Evolutionary conservation across 2,329 filamentous ascomycete species (phyloP), one percentile per base, ranked within the genome.

Genomic region (Coniella vitis): DNA sequence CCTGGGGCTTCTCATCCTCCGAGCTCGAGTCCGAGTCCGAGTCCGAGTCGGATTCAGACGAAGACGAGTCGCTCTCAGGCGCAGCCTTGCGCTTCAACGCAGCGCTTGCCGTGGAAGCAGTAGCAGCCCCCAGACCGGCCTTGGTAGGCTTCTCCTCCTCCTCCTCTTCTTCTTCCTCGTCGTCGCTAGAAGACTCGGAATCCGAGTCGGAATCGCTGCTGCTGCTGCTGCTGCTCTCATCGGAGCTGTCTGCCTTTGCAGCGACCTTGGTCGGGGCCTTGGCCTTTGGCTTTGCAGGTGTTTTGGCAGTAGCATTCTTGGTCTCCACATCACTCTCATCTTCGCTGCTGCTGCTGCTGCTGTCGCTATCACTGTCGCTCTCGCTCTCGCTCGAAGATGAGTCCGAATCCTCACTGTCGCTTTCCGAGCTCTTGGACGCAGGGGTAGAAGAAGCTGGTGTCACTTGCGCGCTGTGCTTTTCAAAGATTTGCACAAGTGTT

Each of bases 31-130:
- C 61, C 31, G 61, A 61, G 25, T 49, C 44, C 16, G 61, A 63
- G 4, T 55, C 56, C 3, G 59, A 60, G 29, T 61, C 61, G 47
- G 60, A 61, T 7, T 56, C 60, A 31, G 67, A 69, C 50, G 65
- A 71, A 31, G 67, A 69, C 50, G 65, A 71, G 55, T 65, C 63
- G 58, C 62, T 67, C 38, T 64, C 61, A 4, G 67, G 63, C 20
- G 59, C 55, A 7, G 77, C 77, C 68, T 80, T 78, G 34, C 78
- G 72, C 60, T 84, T 84, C 51, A 76, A 60, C 2, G 66, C 66
- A 25, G 75, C n/a, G n/a, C n/a, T 74, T 44, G 58, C 22, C 21
- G 38, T 54, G 52, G 54, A 60, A 9, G 50, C 49, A 16, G 59
- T 47, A 45, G 66, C 56, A 20, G 61, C 43, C 1, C 56, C 39